phyloP scores from a whole-genome alignment of 2,329 filamentous ascomycete species.

The Alternaria tenuissima region DNA sequence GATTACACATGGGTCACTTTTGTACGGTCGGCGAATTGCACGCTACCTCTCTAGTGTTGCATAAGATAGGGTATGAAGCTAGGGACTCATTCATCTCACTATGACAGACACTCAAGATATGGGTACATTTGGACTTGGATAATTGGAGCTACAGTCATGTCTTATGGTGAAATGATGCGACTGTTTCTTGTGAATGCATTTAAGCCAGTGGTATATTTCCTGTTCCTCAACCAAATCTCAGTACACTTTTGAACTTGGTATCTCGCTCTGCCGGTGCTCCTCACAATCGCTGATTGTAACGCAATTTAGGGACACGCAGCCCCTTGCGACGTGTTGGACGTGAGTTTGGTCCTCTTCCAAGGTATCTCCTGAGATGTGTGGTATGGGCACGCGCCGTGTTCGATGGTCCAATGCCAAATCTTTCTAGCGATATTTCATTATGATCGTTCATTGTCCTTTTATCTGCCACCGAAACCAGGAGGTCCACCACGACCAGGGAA shows the following conservation, averaged over 20 bases:
- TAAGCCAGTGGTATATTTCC: constrained; percentile 17
- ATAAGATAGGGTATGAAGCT: not conserved
- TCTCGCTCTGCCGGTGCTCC: constrained; percentile 3
- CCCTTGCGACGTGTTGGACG: constrained; percentile 2
- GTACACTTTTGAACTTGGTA: constrained; percentile 15
- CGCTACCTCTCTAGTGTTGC: not conserved
- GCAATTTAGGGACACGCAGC: not conserved
- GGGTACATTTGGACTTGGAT: not conserved
- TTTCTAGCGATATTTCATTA: constrained; percentile 3
- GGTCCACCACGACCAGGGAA: constrained; percentile 39
- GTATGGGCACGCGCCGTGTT: constrained; percentile 4
- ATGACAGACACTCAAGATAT: not conserved
- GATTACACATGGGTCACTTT: constrained; percentile 1
- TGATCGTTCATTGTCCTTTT: constrained; percentile 15
- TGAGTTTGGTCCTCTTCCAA: constrained; percentile 7
- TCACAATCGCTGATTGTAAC: constrained; percentile 3
- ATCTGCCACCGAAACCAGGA: constrained; percentile 39
- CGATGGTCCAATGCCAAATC: constrained; percentile 8
- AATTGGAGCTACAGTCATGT: not conserved
- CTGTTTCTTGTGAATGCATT: constrained; percentile 13
- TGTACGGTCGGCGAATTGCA: not conserved
- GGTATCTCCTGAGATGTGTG: constrained; percentile 5
- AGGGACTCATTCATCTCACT: not conserved
- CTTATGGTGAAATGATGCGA: constrained; percentile 4
- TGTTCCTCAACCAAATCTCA: constrained; percentile 5